Evolutionary conservation across 495 filamentous ascomycete species (phyloP), one percentile per base, ranked within the genome.

Genomic region (Aspergillus asperescens): DNA sequence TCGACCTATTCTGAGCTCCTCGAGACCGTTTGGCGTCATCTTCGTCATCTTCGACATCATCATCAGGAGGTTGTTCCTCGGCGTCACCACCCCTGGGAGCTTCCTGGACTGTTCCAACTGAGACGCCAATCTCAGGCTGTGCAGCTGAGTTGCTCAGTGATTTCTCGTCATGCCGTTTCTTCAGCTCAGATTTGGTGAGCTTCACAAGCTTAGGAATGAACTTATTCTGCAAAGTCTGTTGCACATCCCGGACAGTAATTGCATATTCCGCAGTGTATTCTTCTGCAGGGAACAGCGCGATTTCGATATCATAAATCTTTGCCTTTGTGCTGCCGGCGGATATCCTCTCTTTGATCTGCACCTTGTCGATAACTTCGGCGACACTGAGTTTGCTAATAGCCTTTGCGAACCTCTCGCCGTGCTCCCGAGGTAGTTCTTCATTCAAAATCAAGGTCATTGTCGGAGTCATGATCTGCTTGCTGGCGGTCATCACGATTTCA

Each of bases 401-500:
- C 74, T 97, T 99, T 47, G 90, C 87, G 61, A 97, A 96, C 32
- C 70, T 80, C 68, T 92, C 84, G 16, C 80, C 82, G 35, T 90
- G 79, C 16, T 81, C 77, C 39, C 79, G 75, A 1, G 84, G 75
- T 13, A 95, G 65, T 51, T 92, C 89, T 29, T 81, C 75, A 62
- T 84, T 88, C 32, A 92, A 70, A 28, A 86, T 74, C 19, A 99
- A 72, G 2, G 88, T 93, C 93, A 99, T 99, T 3, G 84, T 81
- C 0, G 93, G 93, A 0, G 93, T 99, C 44, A 86, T 85, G 55
- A 96, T 95, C 27, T 81, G 77, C 44, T 81, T 77, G 63, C 88
- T 94, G 37, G 92, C 94, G 35, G 93, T 96, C 94, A 99, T 97
- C 44, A 97, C 82, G 66, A 99, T 96, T 82, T 99, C 93, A 67